Conservation (phyloP, 331 rosid genomes). For the Saraca asoca region DNA sequence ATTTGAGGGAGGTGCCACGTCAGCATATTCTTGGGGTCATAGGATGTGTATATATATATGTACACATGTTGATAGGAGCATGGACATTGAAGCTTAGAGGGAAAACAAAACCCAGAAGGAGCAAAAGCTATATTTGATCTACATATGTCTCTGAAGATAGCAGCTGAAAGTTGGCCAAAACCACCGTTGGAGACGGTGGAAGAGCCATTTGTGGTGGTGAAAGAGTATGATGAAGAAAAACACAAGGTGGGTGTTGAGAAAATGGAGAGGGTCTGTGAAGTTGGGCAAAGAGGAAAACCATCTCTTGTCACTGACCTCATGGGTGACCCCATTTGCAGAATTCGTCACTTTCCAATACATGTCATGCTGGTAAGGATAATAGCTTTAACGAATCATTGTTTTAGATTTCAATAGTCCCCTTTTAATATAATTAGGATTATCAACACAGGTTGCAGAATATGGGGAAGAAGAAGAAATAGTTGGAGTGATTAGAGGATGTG, state of each 20-base stretch:
- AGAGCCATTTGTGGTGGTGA: constrained; percentile 45
- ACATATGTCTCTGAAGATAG: constrained; percentile 67
- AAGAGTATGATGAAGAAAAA: constrained; percentile 65
- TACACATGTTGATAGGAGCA: constrained; percentile 19
- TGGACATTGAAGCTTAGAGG: constrained; percentile 30
- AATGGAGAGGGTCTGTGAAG: constrained; percentile 74
- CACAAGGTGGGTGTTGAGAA: constrained; percentile 71
- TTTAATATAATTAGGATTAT: background rate
- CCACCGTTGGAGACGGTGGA: constrained; percentile 24
- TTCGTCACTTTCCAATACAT: constrained; percentile 73
- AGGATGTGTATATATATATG: constrained; percentile 41
- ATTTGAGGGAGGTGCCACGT: constrained; percentile 57
- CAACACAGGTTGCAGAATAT: constrained; percentile 75
- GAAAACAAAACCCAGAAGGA: constrained; percentile 32
- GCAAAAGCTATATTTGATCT: background rate
- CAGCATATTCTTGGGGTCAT: constrained; percentile 35
- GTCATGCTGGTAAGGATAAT: constrained; percentile 70
- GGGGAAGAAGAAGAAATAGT: constrained; percentile 69
- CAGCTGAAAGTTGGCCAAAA: constrained; percentile 49
- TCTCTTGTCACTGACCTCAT: constrained; percentile 79
- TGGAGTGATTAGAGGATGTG: constrained; percentile 88
- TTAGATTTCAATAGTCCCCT: too few relatives aligned
- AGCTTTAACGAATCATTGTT: background rate
- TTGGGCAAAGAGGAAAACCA: constrained; percentile 68
- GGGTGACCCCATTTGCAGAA: constrained; percentile 88